A percentile compares a stretch with the other conserved stretches of the same genome.
Evolutionary conservation across 2,329 filamentous ascomycete species (phyloP).

Genomic region (Talaromyces marneffei): DNA sequence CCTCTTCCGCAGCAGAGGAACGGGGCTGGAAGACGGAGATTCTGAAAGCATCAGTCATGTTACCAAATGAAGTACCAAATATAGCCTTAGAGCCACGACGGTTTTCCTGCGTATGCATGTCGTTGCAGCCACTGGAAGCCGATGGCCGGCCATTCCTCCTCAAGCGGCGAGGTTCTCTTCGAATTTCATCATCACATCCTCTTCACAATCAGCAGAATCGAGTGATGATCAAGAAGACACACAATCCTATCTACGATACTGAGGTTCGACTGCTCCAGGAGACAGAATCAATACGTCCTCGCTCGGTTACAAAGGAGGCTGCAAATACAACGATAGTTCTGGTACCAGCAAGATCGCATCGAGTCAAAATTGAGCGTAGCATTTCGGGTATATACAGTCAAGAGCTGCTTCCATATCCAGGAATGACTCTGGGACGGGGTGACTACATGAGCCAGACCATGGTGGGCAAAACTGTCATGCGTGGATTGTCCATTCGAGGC

Average conservation of each 20-base stretch:
- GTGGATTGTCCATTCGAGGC: slow-evolving; percentile 74
- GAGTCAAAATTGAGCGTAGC: slow-evolving; percentile 67
- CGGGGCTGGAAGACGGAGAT: slow-evolving; percentile 71
- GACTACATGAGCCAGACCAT: slow-evolving; percentile 76
- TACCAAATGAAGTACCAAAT: slow-evolving; percentile 49
- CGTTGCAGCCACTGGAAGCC: slow-evolving; percentile 68
- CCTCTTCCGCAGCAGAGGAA: slow-evolving; percentile 75
- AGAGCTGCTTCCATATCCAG: slow-evolving; percentile 73
- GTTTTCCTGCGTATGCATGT: slow-evolving; percentile 50
- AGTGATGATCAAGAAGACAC: slow-evolving; percentile 82
- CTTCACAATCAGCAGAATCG: slow-evolving; percentile 61
- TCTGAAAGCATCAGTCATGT: slow-evolving; percentile 45
- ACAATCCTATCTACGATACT: slow-evolving; percentile 55
- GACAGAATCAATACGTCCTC: slow-evolving; percentile 66
- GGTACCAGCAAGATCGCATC: slow-evolving; percentile 66
- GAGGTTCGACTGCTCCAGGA: slow-evolving; percentile 39
- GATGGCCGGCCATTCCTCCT: slow-evolving; percentile 65
- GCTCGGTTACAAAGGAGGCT: slow-evolving; percentile 67
- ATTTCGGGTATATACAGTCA: slow-evolving; percentile 79
- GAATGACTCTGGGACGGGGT: slow-evolving; percentile 62
- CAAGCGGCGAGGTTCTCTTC: slow-evolving; percentile 61
- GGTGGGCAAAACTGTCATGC: slow-evolving; percentile 47
- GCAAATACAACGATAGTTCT: slow-evolving; percentile 57
- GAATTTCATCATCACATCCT: slow-evolving; percentile 66
- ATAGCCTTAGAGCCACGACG: slow-evolving; percentile 23